Evolutionary conservation across 106 monocot genomes (phyloP), one percentile per base, ranked within the genome.

Genomic region (Phalaenopsis equestris): DNA sequence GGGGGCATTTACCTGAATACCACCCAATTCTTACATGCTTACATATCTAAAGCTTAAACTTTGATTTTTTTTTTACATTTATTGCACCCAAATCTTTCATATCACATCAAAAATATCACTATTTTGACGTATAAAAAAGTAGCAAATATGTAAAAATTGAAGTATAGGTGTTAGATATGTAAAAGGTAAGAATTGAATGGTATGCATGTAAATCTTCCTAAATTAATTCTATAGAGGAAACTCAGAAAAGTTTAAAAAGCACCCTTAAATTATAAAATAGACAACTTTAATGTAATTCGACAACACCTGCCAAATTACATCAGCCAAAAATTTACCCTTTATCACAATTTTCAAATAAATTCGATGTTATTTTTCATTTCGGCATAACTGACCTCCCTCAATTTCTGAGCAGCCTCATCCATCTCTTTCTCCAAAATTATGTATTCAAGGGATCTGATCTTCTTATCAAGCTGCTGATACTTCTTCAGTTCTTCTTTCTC

Each of bases 401-500:
- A 77, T 70, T 89, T 91, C n/a, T 91, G 86, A 75, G 82, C 88
- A 12, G 92, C 85, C 85, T 92, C 92, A 83, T 91, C 65, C 46
- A 88, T 85, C 83, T 98, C 98, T 85, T 89, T 92, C 81, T 94
- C 98, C 84, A 90, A 92, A 81, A 98, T 89, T 4, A 91, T 92
- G 88, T 98, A 98, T 73, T 94, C 98, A 30, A 98, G 80, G 19
- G 98, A 94, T 79, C 98, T 85, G 42, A 92, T 84, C 64, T 98
- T 89, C 72, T 98, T 98, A 82, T 98, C 98, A 83, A 98, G 94
- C 74, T 94, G 90, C 81, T 98, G 92, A 79, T 98, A 98, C 67
- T 98, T 94, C 80, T 79, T 88, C 42, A 98, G 85, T 45, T 98
- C 94, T 92, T 94, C 98, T 86, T 98, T 98, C 84, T 98, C 98